Percentiles rank a stretch among this genome's conserved stretches.
These are phyloP conservation scores for Xylaria sp. DNA, from an alignment of 2,329 filamentous ascomycete genomes.

Conservation along the genomic window DNA sequence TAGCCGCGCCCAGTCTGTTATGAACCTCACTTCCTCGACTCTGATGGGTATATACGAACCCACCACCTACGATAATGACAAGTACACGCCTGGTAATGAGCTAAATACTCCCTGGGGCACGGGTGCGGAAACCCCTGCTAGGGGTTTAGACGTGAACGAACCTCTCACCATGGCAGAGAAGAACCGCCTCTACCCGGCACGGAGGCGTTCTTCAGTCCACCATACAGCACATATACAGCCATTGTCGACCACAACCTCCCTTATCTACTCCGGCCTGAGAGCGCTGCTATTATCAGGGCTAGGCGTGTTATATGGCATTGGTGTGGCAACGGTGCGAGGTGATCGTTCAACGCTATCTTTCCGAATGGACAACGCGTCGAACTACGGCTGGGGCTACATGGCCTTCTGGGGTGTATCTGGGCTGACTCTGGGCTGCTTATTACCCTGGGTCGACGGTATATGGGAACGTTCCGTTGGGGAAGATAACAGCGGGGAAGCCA, in stretches of 20 bases:
- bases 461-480: conserved; percentile 68
- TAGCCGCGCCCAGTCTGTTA: conserved; percentile 78
- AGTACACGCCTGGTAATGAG: conserved; percentile 55
- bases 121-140: conserved; percentile 75
- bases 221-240: conserved; percentile 47
- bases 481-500: conserved; percentile 42
- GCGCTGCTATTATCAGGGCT: conserved; percentile 77
- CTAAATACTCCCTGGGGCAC: conserved; percentile 80
- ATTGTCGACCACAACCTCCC: conserved; percentile 45
- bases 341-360: conserved; percentile 69
- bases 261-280: conserved; percentile 67
- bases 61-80: conserved; percentile 64
- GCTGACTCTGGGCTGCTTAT: conserved; percentile 77
- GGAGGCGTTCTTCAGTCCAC: conserved; percentile 52
- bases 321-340: conserved; percentile 83
- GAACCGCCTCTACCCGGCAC: conserved; percentile 49
- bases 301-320: conserved; percentile 82
- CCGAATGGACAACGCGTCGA: conserved; percentile 58
- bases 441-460: conserved; percentile 85
- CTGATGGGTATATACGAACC: conserved; percentile 91
- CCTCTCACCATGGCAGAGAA: conserved; percentile 44
- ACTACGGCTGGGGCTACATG: conserved; percentile 73
- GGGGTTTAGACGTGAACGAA: conserved; percentile 53
- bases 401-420: conserved; percentile 85
- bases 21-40: conserved; percentile 90